Evolutionary conservation across 495 filamentous ascomycete genomes (phyloP).

Genomic region (Penicillium parvum): DNA sequence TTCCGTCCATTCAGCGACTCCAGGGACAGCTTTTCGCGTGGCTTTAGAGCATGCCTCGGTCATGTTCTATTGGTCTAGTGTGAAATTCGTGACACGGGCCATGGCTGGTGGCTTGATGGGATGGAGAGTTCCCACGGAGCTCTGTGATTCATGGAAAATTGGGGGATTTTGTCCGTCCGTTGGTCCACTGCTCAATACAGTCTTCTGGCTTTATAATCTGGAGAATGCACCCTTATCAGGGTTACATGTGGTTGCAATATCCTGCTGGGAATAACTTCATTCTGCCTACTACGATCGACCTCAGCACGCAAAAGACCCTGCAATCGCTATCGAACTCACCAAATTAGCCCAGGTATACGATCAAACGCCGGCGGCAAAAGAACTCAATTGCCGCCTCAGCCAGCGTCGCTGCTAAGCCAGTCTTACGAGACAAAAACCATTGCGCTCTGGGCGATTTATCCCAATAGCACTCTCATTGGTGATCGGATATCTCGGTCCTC

Average conservation of each 20-base stretch:
- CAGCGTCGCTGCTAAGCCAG: background rate
- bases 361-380: slow-evolving; percentile 8
- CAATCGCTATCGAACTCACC: too few relatives aligned
- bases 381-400: slow-evolving; percentile 5
- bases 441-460: too few relatives aligned
- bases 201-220: background rate
- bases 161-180: slow-evolving; percentile 5
- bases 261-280: too few relatives aligned
- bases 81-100: background rate
- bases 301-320: too few relatives aligned
- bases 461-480: background rate
- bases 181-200: background rate
- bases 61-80: background rate
- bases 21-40: background rate
- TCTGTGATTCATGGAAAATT: slow-evolving; percentile 16
- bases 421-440: background rate
- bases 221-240: too few relatives aligned
- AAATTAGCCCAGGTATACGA: too few relatives aligned
- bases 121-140: slow-evolving; percentile 1
- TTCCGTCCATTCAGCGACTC: slow-evolving; percentile 16
- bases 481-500: background rate
- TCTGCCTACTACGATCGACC: too few relatives aligned
- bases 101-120: background rate
- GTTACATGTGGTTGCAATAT: too few relatives aligned
- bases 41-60: background rate